A percentile compares a stretch with the other conserved stretches of the same genome.
phyloP scores from a whole-genome alignment of 2,329 filamentous ascomycete species.

The Aspergillus hortae region DNA sequence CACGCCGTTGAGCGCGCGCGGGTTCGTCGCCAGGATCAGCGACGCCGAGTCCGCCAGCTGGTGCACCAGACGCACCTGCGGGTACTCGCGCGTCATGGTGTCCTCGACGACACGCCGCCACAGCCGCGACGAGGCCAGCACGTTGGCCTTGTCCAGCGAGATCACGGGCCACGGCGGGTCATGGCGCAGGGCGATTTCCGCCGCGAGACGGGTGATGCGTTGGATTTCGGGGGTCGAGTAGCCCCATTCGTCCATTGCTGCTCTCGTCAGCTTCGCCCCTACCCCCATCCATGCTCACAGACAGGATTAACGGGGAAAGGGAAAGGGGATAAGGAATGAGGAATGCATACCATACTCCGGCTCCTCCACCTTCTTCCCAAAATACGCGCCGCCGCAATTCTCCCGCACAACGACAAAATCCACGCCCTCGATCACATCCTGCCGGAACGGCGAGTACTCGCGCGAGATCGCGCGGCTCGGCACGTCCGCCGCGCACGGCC shows the following conservation, averaged over 20 bases:
- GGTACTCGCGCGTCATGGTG: constrained; percentile 78
- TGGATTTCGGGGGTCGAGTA: constrained; percentile 79
- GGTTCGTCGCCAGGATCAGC: constrained; percentile 91
- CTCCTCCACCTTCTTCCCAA: constrained; percentile 38
- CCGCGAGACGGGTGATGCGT: constrained; percentile 74
- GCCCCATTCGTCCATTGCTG: constrained; percentile 70
- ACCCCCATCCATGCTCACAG: no score
- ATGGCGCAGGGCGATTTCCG: constrained; percentile 69
- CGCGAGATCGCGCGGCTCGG: constrained; percentile 67
- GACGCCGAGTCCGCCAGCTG: constrained; percentile 89
- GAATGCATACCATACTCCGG: constrained; percentile 28
- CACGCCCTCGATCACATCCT: constrained; percentile 73
- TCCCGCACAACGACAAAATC: constrained; percentile 64
- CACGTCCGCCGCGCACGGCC: constrained; percentile 74
- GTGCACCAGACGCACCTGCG: constrained; percentile 72
- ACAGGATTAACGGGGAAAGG: neutral
- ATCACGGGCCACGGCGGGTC: constrained; percentile 71
- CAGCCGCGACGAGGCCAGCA: constrained; percentile 77
- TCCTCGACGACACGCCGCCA: constrained; percentile 82
- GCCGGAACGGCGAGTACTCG: constrained; percentile 76
- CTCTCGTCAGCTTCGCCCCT: neutral
- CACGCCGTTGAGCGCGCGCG: constrained; percentile 75
- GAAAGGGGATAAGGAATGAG: constrained; percentile 56
- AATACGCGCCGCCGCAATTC: constrained; percentile 44
- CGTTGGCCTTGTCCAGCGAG: constrained; percentile 90